Evolutionary conservation across 768 basidiomycete species (phyloP).

Genomic region (Tylopilus intermedius): DNA sequence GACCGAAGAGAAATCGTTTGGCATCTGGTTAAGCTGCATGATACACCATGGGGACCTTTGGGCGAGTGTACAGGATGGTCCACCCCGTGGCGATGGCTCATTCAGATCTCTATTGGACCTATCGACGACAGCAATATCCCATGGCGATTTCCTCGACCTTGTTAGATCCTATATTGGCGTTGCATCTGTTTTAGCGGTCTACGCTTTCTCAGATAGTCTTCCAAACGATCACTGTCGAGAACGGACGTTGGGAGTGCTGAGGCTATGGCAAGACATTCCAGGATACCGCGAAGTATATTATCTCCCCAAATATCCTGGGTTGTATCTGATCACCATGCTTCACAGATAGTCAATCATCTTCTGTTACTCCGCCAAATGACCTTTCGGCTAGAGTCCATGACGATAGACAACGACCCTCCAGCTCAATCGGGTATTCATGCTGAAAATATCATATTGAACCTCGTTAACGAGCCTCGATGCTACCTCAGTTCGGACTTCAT

Average conservation of each 20-base stretch:
- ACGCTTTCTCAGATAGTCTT: constrained; percentile 77
- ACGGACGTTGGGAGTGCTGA: constrained; percentile 54
- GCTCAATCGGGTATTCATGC: constrained; percentile 60
- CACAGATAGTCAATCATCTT: constrained; percentile 69
- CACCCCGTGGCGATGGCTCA: constrained; percentile 20
- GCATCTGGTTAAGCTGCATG: constrained; percentile 71
- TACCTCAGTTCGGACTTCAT: constrained; percentile 57
- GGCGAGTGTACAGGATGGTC: constrained; percentile 18
- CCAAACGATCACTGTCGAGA: constrained; percentile 62
- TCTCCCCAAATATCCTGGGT: constrained; percentile 6
- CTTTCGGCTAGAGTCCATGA: constrained; percentile 68
- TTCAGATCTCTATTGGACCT: constrained; percentile 38
- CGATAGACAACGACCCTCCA: constrained; percentile 57
- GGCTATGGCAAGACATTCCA: constrained; percentile 39
- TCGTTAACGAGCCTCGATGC: constrained; percentile 56
- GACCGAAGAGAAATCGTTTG: constrained; percentile 60
- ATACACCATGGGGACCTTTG: constrained; percentile 51
- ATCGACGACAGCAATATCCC: constrained; percentile 30
- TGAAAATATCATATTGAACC: constrained; percentile 60
- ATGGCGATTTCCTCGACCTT: constrained; percentile 60
- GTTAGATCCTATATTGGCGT: constrained; percentile 66
- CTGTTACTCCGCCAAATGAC: constrained; percentile 68
- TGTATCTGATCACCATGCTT: constrained; percentile 5
- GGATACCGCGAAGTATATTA: constrained; percentile 66
- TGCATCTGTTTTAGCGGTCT: constrained; percentile 60